Conservation (phyloP, 2,329 filamentous ascomycete species). For the Colletotrichum siamense region DNA sequence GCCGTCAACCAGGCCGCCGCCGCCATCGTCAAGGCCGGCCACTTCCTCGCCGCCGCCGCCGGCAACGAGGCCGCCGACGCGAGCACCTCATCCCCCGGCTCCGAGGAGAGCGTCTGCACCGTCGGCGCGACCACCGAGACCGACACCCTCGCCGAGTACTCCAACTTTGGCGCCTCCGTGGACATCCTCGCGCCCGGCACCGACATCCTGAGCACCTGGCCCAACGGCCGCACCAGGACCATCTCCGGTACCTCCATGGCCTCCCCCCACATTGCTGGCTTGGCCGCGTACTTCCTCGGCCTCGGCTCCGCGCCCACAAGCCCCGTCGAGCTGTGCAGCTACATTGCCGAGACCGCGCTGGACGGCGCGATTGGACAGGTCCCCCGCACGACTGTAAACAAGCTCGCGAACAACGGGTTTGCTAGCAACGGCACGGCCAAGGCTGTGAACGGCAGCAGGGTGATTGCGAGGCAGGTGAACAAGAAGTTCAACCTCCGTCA, state of each 20-base stretch:
- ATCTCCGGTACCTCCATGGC: conserved; percentile 27
- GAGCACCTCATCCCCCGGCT: conserved; percentile 51
- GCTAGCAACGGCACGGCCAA: conserved; percentile 12
- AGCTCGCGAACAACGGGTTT: conserved; percentile 37
- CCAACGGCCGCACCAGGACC: conserved; percentile 30
- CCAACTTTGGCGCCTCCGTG: conserved; percentile 56
- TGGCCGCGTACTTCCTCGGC: conserved; percentile 40
- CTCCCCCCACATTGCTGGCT: conserved; percentile 24
- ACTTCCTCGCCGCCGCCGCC: conserved; percentile 62
- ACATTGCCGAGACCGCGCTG: conserved; percentile 45
- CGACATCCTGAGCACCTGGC: conserved; percentile 53
- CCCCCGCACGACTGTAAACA: conserved; percentile 38
- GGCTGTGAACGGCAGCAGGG: background rate
- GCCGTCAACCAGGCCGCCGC: conserved; percentile 57
- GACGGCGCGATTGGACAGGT: conserved; percentile 41
- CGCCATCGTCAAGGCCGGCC: conserved; percentile 47
- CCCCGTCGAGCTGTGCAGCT: conserved; percentile 39
- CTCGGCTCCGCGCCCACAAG: conserved; percentile 44
- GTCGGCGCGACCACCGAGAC: conserved; percentile 52
- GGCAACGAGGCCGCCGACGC: conserved; percentile 56
- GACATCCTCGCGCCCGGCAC: conserved; percentile 59
- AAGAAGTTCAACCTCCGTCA: background rate
- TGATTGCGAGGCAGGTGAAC: conserved; percentile 2
- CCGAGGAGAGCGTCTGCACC: conserved; percentile 53
- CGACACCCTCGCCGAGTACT: conserved; percentile 51